Base-by-base conservation (phyloP, 371 early-diverging fungal genomes). In the Mucor mucedo region DNA sequence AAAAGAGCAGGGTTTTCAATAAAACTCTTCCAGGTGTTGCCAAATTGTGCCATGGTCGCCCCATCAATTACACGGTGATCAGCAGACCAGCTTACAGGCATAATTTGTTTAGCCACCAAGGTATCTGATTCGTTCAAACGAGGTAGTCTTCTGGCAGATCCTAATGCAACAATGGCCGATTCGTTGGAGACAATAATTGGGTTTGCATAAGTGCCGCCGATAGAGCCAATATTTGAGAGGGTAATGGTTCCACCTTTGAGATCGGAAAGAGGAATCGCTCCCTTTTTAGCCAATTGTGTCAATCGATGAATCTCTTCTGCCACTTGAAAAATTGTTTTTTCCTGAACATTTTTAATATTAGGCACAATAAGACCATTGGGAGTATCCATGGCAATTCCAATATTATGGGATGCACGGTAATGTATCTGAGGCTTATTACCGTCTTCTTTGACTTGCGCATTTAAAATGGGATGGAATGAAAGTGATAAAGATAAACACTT, bases 21-120 rank as follows among this genome's bases (percentile, higher is more conserved):
- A 56, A 90, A 84, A 30, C 67, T 60, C 78, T 93, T 95, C 95
- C 93, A 97, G 13, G 75, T 69, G 55, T 83, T 79, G 9, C 89
- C 90, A 76, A 96, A 96, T 61, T 95, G 82, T 44, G 97, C 97
- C 60, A 97, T 84, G 0, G 97, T 96, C 5, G 96, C 98, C 13
- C 98, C 98, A 75, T 97, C 97, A 58, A 97, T 80, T 27, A 98
- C 90, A 32, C 98, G 86, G 77, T 98, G 98, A 73, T 98, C 98
- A 13, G 98, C 98, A n/a, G 91, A 87, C 89, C 92, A 96, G 79
- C 93, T 93, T 9, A 94, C 79, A 28, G 85, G 84, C 67, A 95
- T 70, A 13, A 94, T 76, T 58, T 84, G 68, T 63, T 86, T 86
- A 13, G 89, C 82, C 1, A 90, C 89, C 5, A 95, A 84, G 2